These are phyloP conservation scores for Colletotrichum tabaci DNA, from an alignment of 2,329 filamentous ascomycete genomes.

Conservation along the genomic window DNA sequence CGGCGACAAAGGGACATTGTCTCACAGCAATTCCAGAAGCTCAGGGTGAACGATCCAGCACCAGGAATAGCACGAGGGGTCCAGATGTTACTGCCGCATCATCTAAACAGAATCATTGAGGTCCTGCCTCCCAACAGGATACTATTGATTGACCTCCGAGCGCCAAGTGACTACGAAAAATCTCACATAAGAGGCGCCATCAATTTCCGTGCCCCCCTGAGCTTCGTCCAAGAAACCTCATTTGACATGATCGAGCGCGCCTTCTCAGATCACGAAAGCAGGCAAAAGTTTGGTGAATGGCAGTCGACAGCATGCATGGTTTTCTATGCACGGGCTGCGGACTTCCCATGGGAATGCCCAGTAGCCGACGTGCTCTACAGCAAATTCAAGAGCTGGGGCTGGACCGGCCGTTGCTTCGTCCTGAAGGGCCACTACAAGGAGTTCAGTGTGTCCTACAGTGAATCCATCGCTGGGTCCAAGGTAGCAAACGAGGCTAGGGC, in stretches of 20 bases:
- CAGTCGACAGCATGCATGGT: slow-evolving; percentile 63
- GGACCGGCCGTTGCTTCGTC: slow-evolving; percentile 67
- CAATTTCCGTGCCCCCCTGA: slow-evolving; percentile 65
- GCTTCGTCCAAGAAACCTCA: slow-evolving; percentile 63
- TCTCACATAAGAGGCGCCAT: slow-evolving; percentile 68
- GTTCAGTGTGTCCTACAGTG: slow-evolving; percentile 67
- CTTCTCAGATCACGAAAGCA: slow-evolving; percentile 64
- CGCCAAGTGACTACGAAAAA: slow-evolving; percentile 61
- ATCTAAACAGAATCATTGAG: slow-evolving; percentile 66
- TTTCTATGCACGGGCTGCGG: slow-evolving; percentile 67
- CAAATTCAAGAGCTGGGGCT: slow-evolving; percentile 63
- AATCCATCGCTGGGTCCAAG: slow-evolving; percentile 62
- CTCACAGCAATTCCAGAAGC: slow-evolving; percentile 60
- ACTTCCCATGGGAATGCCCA: slow-evolving; percentile 67
- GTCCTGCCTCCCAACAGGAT: slow-evolving; percentile 63
- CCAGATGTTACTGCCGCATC: slow-evolving; percentile 66
- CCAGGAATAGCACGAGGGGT: slow-evolving; percentile 51
- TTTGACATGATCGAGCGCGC: slow-evolving; percentile 67
- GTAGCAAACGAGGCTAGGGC: slow-evolving; percentile 59
- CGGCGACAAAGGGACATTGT: slow-evolving; percentile 65
- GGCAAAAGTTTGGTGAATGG: slow-evolving; percentile 63
- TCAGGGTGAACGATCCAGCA: slow-evolving; percentile 57
- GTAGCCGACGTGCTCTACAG: slow-evolving; percentile 60
- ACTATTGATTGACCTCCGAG: slow-evolving; percentile 66
- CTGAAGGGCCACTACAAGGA: slow-evolving; percentile 71